Evolutionary conservation across 352 stramenopile genomes (phyloP), one percentile per base, ranked within the genome.

Genomic region (Elongisporangium anandrum): DNA sequence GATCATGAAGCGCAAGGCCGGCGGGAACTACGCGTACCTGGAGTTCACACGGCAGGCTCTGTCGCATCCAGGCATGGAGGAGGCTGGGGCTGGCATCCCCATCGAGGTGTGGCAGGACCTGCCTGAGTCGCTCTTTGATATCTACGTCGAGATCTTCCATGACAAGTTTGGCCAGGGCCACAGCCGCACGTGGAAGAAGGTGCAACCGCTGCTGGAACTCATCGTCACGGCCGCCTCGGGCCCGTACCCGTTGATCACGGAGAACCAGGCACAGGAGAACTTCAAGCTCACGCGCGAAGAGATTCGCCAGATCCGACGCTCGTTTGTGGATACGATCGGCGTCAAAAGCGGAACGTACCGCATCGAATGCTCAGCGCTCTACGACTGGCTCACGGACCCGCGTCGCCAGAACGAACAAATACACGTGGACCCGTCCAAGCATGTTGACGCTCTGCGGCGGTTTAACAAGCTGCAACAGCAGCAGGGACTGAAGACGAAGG

Each of bases 131-230:
- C 64, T 95, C 24, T 87, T 83, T 63, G 86, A 92, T 49, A 95
- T 95, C 56, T 93, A 88, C 57, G 73, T 77, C 2, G 80, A 92
- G 63, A 92, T 95, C 47, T 95, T 95, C 51, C 80, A 95, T 53
- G 86, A 95, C 62, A 95, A 95, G 67, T 95, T 93, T 54, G 86
- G 86, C 24, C 74, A 86, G 24, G 84, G 80, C 13, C 79, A 73
- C 20, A 80, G 62, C n/a, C 86, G 84, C 20, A 56, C 90, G n/a
- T 95, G 86, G 86, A 70, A 71, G 38, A 92, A 92, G 63, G 83
- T 72, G 1, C 77, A 90, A 23, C 83, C 81, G 9, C 71, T 93
- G 45, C 65, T 95, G 2, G 64, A 90, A 61, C 70, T 92, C 39
- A 83, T 93, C 59, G 75, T 90, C 7, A 73, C 79, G 5, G 79